Evolutionary conservation across 129 eudicot species (phyloP).

Genomic region (Ambrosia artemisiifolia): DNA sequence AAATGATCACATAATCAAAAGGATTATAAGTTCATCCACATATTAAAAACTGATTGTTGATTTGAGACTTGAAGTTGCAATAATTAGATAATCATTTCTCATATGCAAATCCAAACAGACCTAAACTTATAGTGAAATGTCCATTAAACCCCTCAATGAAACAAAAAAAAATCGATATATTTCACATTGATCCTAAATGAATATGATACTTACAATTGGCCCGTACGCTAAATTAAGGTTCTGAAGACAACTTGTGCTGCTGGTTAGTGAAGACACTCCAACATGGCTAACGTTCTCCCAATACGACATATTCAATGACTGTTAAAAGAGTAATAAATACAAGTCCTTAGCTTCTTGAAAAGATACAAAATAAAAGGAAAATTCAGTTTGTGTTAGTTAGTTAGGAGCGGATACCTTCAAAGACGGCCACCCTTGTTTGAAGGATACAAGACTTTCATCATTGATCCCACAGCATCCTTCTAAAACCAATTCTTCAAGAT

Average conservation of each 20-base stretch:
- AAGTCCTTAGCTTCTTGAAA: constrained; percentile 18
- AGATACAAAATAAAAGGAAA: background rate
- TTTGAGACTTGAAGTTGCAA: background rate
- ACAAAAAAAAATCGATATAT: background rate
- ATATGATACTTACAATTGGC: constrained; percentile 55
- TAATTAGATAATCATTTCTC: background rate
- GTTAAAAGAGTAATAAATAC: constrained; percentile 20
- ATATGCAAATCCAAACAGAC: background rate
- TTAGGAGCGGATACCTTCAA: constrained; percentile 49
- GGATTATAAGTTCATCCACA: background rate
- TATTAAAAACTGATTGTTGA: background rate
- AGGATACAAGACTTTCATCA: constrained; percentile 62
- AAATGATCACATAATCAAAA: background rate
- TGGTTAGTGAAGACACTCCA: constrained; percentile 71
- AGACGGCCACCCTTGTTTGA: constrained; percentile 75
- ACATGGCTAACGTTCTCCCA: constrained; percentile 69
- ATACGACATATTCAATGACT: constrained; percentile 80
- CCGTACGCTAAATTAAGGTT: constrained; percentile 78
- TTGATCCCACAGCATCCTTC: constrained; percentile 92
- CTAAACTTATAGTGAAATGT: constrained; percentile 3
- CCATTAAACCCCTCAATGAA: background rate
- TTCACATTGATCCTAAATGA: background rate
- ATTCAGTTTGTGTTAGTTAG: background rate
- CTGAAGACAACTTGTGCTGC: constrained; percentile 44
- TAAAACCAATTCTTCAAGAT: constrained; percentile 70